phyloP scores from a whole-genome alignment of 176 grass and related monocot genomes.

The Zoysia japonica region DNA sequence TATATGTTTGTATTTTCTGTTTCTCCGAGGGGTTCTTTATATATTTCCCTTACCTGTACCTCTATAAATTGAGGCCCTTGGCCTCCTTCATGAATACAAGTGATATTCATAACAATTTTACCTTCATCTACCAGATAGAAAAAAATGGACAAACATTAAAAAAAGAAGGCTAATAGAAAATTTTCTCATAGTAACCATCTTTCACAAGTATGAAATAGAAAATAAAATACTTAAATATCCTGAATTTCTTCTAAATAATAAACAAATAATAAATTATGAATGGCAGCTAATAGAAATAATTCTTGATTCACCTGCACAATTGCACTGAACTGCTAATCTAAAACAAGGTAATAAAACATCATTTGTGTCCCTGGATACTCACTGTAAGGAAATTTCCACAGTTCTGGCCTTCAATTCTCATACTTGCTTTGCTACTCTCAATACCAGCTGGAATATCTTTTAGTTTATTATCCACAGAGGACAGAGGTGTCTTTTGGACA shows the following conservation, averaged over 20 bases:
- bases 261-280: slow-evolving; percentile 1
- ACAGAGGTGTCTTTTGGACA: slow-evolving; percentile 45
- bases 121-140: background rate
- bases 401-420: slow-evolving; percentile 56
- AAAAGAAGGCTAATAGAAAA: background rate
- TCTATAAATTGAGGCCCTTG: too few species aligned
- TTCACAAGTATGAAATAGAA: slow-evolving; percentile 11
- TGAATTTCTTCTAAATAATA: background rate
- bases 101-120: background rate
- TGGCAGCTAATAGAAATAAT: background rate
- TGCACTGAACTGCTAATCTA: background rate
- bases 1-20: too few species aligned
- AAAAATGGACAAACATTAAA: slow-evolving; percentile 4
- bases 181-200: background rate
- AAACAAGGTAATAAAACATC: background rate
- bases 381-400: slow-evolving; percentile 65
- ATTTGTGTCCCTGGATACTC: slow-evolving; percentile 6
- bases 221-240: background rate
- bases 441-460: slow-evolving; percentile 70
- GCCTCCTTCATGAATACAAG: too few species aligned
- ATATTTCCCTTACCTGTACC: too few species aligned
- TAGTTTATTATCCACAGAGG: slow-evolving; percentile 48
- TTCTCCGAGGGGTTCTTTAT: too few species aligned
- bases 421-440: slow-evolving; percentile 50
- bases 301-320: background rate